Evolutionary conservation across 164 flowering plant genomes (phyloP).

Genomic region (Nelumbo lutea): DNA sequence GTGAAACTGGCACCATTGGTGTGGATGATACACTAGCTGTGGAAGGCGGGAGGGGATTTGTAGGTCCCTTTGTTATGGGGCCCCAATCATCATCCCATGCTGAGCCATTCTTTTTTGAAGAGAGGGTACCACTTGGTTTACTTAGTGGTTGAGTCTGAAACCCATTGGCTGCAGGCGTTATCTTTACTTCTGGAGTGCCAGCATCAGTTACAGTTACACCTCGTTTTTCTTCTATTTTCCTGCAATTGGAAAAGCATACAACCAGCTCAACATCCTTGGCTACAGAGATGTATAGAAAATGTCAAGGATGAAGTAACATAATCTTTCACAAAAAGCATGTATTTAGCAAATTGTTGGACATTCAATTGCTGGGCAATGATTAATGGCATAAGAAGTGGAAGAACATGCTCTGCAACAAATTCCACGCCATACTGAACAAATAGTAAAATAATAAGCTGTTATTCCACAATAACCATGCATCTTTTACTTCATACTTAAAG

Average conservation of each 20-base stretch:
- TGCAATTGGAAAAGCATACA: constrained; percentile 20
- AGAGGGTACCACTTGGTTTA: too few species aligned
- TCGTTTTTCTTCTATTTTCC: constrained; percentile 27
- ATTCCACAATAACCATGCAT: background rate
- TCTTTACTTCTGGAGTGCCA: too few species aligned
- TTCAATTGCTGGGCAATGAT: constrained; percentile 26
- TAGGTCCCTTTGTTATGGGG: too few species aligned
- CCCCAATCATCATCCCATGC: too few species aligned
- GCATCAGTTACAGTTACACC: too few species aligned
- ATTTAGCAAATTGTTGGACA: too few species aligned
- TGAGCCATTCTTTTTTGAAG: constrained; percentile 4
- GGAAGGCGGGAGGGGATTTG: too few species aligned
- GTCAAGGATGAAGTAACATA: background rate
- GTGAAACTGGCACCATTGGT: too few species aligned
- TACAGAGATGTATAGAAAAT: background rate
- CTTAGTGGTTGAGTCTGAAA: background rate
- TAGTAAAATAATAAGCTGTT: constrained; percentile 11
- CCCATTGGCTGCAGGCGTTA: too few species aligned
- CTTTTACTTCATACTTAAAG: background rate
- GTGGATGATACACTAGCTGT: too few species aligned
- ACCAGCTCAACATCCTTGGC: background rate
- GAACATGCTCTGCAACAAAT: too few species aligned
- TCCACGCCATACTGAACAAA: constrained; percentile 28
- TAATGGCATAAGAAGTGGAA: constrained; percentile 38
- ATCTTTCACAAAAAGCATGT: too few species aligned